Evolutionary conservation across 148 eudicot species (phyloP), one percentile per base, ranked within the genome.

Genomic region (Rhododendron griersonianum): DNA sequence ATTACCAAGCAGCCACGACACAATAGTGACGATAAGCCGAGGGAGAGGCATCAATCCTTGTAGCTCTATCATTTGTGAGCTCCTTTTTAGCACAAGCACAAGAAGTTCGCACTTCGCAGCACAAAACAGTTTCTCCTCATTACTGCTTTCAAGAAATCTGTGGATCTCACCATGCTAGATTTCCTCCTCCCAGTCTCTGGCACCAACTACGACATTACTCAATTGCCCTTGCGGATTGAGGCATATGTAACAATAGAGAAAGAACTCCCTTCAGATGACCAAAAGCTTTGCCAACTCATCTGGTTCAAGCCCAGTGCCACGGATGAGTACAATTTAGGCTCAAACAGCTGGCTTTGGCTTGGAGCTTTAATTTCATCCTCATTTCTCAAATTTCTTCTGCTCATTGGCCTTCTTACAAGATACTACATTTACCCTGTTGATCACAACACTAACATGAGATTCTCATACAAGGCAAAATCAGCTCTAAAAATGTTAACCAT

Each of bases 11-110:
- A 94, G 98, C 45, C 45, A 41, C 45, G 7, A 96, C 45, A 89
- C 87, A 30, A 86, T 94, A 7, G 94, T 5, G 85, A 88, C 93
- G 94, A 89, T 96, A 47, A 90, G 96, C 71, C 96, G 95, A 87
- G 98, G 96, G 67, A 94, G 95, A 44, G 98, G 96, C 47, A 90
- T 96, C 28, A 91, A 98, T 23, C 98, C 98, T 28, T 93, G 93
- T 67, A 85, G 91, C 8, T 41, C 45, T 75, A 88, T 96, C n/a
- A 90, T 93, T 41, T 92, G 93, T 25, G 96, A 94, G 86, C 90
- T 96, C 50, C 88, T 96, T 45, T 41, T 88, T 30, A 78, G 19
- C 85, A 45, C 84, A 21, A 89, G 87, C 90, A 83, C 89, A 50
- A 81, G 76, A 5, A 90, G 84, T 82, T 82, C 61, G 35, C 57